Base-by-base conservation (phyloP, 2,329 filamentous ascomycete genomes). In the Colletotrichum sp. region DNA sequence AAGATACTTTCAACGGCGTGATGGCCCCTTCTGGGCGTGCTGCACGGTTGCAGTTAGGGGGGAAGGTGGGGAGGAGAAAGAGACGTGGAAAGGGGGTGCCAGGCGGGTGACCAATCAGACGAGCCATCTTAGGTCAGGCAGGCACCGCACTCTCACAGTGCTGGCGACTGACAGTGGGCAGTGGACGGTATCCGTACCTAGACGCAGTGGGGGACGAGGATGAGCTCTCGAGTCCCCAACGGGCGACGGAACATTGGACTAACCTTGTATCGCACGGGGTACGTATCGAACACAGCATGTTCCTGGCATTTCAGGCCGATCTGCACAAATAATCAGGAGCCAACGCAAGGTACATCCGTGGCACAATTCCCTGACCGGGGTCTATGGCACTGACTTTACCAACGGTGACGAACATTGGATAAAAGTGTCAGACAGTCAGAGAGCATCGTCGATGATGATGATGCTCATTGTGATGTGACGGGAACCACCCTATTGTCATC, bases 1-100 rank as follows among this genome's bases (percentile, higher is more conserved):
- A 75, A 75, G 64, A 75, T 75, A 68, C 69, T 73, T 75, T 75
- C 69, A 75, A 73, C 73, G 73, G 73, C 72, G 61, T 67, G 61
- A 72, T 63, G 61, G 72, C 72, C 72, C 28, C 34, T 61, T 75
- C 72, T 67, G 68, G 68, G 72, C 64, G 43, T 28, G 57, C 48
- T 68, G 73, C 73, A 75, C 64, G 73, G 70, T 59, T 75, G 64
- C 59, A 64, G 26, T 65, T 64, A 73, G 73, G 64, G 72, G 64
- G 9, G 61, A 72, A 43, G 55, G 32, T n/a, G 39, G 69, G 63
- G n/a, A 16, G 10, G 18, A 13, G 18, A 61, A 34, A 34, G 18
- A n/a, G 9, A n/a, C 26, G 59, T 48, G 39, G 72, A 32, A 55
- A 52, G 32, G 60, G 64, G 26, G 32, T 39, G 63, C 30, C 39